These are phyloP conservation scores for Macrolepiota fuliginosa DNA, from an alignment of 768 basidiomycete species.

Conservation along the genomic window DNA sequence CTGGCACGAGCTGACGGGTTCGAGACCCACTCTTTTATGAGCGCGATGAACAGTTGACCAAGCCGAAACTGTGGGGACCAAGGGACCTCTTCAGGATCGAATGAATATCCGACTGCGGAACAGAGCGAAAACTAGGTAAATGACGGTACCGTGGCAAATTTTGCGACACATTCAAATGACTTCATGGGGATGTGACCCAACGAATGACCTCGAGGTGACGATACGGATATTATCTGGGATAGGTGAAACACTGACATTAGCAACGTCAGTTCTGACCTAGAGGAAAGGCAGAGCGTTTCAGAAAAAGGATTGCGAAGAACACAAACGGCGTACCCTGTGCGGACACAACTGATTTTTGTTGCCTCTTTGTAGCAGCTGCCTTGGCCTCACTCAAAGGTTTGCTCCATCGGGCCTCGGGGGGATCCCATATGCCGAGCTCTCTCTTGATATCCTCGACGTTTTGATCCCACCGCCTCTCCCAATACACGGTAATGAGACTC, in stretches of 20 bases:
- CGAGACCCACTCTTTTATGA: neutral
- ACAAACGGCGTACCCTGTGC: constrained; percentile 1
- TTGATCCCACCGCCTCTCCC: constrained; percentile 94
- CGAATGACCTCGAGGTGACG: neutral
- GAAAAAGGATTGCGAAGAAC: neutral
- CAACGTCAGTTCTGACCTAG: constrained; percentile 1
- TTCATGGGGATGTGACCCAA: neutral
- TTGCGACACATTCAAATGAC: neutral
- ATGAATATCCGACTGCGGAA: constrained; percentile 1
- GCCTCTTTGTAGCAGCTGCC: constrained; percentile 39
- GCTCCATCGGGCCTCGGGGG: constrained; percentile 72
- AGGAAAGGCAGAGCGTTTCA: neutral
- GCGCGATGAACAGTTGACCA: neutral
- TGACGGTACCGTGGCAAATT: neutral
- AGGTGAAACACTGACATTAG: constrained; percentile 1
- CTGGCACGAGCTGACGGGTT: neutral
- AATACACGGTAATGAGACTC: constrained; percentile 87
- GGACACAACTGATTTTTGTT: constrained; percentile 3
- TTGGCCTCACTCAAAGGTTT: constrained; percentile 64
- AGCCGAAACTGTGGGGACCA: neutral
- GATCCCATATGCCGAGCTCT: constrained; percentile 84
- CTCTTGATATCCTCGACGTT: constrained; percentile 77
- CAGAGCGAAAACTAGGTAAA: neutral
- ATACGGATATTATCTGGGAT: neutral
- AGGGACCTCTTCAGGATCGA: neutral